Conservation (phyloP, 768 basidiomycete genomes). For the Tylopilus vinaceipallidus region DNA sequence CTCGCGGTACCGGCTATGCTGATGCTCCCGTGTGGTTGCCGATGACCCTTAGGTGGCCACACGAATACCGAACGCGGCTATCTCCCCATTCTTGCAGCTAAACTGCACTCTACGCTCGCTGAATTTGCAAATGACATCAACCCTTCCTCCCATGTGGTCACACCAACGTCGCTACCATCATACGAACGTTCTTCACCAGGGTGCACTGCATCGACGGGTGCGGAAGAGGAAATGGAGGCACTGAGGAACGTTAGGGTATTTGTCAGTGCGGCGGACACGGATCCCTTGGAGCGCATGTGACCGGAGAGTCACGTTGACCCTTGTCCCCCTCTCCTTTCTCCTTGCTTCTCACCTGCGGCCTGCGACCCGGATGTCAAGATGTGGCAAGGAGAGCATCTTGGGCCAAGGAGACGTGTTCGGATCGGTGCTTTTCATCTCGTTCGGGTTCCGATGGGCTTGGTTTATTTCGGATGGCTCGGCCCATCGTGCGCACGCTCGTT, state of each 20-base stretch:
- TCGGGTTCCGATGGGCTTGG: background rate
- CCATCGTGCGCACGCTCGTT: background rate
- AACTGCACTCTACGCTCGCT: slow-evolving; percentile 53
- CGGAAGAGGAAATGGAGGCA: slow-evolving; percentile 30
- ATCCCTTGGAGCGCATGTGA: slow-evolving; percentile 73
- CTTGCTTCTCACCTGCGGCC: background rate
- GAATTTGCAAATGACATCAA: slow-evolving; percentile 28
- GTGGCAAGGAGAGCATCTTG: slow-evolving; percentile 3
- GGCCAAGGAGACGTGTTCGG: background rate
- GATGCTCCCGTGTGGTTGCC: slow-evolving; percentile 16
- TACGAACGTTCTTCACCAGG: slow-evolving; percentile 22
- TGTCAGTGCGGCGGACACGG: slow-evolving; percentile 69
- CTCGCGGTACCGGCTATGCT: slow-evolving; percentile 16
- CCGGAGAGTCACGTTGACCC: background rate
- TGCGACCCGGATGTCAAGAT: background rate
- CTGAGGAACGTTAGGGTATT: slow-evolving; percentile 50
- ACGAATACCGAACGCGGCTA: slow-evolving; percentile 95
- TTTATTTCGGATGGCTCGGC: slow-evolving; percentile 4
- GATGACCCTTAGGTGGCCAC: slow-evolving; percentile 65
- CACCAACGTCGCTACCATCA: slow-evolving; percentile 29
- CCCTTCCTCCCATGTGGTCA: background rate
- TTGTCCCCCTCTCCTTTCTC: background rate
- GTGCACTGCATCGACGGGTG: slow-evolving; percentile 18
- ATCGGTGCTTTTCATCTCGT: background rate
- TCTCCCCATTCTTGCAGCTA: slow-evolving; percentile 68